These are phyloP conservation scores for Starmerella floricola DNA, from an alignment of 805 yeast species.

Conservation along the genomic window DNA sequence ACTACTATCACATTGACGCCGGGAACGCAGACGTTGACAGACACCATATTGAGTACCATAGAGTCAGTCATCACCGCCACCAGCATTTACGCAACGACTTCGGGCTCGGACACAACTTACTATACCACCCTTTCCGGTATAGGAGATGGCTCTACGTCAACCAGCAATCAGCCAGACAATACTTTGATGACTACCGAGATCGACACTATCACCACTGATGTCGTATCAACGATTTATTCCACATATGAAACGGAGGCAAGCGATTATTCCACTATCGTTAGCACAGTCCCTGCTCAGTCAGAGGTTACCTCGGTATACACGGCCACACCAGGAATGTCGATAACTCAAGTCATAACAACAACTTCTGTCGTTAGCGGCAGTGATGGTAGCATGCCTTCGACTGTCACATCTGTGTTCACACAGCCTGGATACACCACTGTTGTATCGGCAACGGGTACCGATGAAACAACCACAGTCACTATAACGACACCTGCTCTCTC, in stretches of 20 bases:
- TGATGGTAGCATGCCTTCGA: conserved; percentile 1
- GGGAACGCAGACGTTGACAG: conserved; percentile 14
- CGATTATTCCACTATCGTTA: conserved; percentile 1
- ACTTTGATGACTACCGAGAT: background rate
- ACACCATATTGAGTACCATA: conserved; percentile 3
- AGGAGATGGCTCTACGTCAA: background rate
- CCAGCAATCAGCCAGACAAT: background rate
- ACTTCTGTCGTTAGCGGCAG: background rate
- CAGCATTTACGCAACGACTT: background rate
- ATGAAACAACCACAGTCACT: conserved; percentile 14
- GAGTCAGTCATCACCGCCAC: conserved; percentile 2
- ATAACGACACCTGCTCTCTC: conserved; percentile 6
- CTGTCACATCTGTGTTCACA: conserved; percentile 2
- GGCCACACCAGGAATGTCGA: background rate
- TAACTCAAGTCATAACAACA: background rate
- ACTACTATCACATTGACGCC: conserved; percentile 3
- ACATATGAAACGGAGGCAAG: conserved; percentile 9
- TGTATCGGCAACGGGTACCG: conserved; percentile 5
- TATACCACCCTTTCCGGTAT: background rate
- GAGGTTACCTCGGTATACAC: conserved; percentile 7
- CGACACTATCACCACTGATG: conserved; percentile 2
- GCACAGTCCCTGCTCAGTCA: conserved; percentile 14
- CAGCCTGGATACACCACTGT: conserved; percentile 14
- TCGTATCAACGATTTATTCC: conserved; percentile 3
- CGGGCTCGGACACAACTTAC: conserved; percentile 2